These are phyloP conservation scores for Sporothrix pallida DNA, from an alignment of 2,329 filamentous ascomycete genomes.

Conservation along the genomic window DNA sequence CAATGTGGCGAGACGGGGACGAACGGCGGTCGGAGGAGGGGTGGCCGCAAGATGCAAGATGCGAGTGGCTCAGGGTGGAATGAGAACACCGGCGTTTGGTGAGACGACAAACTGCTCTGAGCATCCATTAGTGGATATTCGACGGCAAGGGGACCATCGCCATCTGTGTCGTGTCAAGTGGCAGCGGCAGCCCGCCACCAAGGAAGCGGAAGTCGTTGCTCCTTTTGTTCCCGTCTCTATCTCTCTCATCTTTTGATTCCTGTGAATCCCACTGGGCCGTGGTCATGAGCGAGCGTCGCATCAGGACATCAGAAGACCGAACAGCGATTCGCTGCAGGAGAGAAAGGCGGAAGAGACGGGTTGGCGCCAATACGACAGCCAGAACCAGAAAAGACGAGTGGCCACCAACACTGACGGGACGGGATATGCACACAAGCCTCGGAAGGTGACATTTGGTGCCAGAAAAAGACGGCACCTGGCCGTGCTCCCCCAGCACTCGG, in stretches of 20 bases:
- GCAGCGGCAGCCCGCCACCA: conserved; percentile 6
- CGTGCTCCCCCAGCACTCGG: not conserved
- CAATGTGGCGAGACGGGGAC: not conserved
- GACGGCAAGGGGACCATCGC: not conserved
- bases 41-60: not conserved
- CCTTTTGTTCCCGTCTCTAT: not conserved
- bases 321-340: not conserved
- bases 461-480: not conserved
- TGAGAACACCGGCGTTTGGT: not conserved
- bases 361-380: conserved; percentile 6
- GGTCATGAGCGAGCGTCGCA: not conserved
- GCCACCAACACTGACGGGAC: not conserved
- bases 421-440: not conserved
- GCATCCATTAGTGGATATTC: not conserved
- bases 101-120: not conserved
- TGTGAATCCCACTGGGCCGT: not conserved
- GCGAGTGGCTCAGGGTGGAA: not conserved
- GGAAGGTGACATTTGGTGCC: not conserved
- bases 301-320: not conserved
- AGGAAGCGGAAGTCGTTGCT: conserved; percentile 17
- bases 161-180: conserved; percentile 8
- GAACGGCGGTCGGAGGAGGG: not conserved
- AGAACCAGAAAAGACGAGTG: not conserved
- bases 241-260: not conserved
- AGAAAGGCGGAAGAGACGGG: not conserved